A percentile compares a stretch with the other conserved stretches of the same genome.
Evolutionary conservation across 495 filamentous ascomycete genomes (phyloP).

Genomic region (Cladorrhinum samala): DNA sequence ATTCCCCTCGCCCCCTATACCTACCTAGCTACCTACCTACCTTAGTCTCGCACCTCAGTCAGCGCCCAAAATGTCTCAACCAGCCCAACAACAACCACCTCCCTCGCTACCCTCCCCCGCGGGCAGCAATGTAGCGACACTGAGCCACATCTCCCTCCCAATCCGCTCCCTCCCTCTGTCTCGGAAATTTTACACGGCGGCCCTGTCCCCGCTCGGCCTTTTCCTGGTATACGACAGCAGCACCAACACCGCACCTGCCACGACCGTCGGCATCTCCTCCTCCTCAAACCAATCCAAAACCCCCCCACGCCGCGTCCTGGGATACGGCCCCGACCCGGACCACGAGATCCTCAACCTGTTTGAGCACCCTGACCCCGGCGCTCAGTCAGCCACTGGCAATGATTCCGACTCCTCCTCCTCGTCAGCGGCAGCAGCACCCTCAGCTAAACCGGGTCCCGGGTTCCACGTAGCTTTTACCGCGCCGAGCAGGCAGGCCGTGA

Average conservation of each 20-base stretch:
- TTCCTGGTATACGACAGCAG: slow-evolving; percentile 32
- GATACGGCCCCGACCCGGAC: slow-evolving; percentile 23
- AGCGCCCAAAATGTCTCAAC: too few relatives aligned
- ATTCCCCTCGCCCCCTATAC: too few relatives aligned
- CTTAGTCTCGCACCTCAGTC: too few relatives aligned
- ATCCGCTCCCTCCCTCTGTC: slow-evolving; percentile 22
- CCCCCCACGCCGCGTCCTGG: slow-evolving; percentile 23
- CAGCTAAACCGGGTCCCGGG: slow-evolving; percentile 20
- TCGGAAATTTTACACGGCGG: slow-evolving; percentile 30
- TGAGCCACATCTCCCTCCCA: slow-evolving; percentile 33
- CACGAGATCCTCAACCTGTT: slow-evolving; percentile 32
- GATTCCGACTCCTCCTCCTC: not conserved
- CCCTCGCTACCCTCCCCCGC: too few relatives aligned
- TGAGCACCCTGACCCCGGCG: slow-evolving; percentile 18
- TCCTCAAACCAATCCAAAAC: slow-evolving; percentile 8
- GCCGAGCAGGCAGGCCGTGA: slow-evolving; percentile 25
- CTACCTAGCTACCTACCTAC: too few relatives aligned
- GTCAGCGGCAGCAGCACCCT: too few relatives aligned
- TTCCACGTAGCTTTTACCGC: slow-evolving; percentile 36
- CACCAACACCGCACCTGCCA: too few relatives aligned
- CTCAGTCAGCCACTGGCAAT: too few relatives aligned
- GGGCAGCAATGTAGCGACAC: too few relatives aligned
- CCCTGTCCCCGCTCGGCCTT: slow-evolving; percentile 25
- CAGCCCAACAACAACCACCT: too few relatives aligned
- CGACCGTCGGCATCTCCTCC: too few relatives aligned